These are phyloP conservation scores for Ceratocystiopsis brevicomis DNA, from an alignment of 2,329 filamentous ascomycete species.

Conservation along the genomic window DNA sequence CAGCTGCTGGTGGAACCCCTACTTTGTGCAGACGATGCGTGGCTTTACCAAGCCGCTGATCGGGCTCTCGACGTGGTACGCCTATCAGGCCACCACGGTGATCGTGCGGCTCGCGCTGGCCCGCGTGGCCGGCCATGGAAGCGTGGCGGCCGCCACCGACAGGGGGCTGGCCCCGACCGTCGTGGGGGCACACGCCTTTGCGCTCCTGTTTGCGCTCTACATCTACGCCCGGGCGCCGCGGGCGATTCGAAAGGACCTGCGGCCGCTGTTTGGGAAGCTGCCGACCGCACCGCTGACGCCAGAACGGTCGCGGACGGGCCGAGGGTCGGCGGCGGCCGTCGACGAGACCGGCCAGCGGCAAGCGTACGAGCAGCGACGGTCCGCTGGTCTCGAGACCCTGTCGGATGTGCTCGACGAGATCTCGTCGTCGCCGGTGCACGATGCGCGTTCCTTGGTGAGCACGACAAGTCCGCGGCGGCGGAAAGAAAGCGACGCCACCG, in stretches of 20 bases:
- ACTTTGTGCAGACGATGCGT: constrained; percentile 38
- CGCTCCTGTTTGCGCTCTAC: constrained; percentile 31
- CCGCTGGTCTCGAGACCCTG: constrained; percentile 17
- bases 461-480: neutral
- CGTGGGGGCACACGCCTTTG: constrained; percentile 34
- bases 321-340: too few species aligned
- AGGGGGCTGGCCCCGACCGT: constrained; percentile 22
- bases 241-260: constrained; percentile 36
- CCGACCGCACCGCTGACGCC: constrained; percentile 9
- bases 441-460: neutral
- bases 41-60: constrained; percentile 40
- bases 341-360: neutral
- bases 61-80: constrained; percentile 46
- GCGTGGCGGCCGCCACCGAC: constrained; percentile 25
- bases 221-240: constrained; percentile 27
- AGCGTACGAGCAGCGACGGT: constrained; percentile 3
- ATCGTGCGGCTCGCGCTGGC: constrained; percentile 33
- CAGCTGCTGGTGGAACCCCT: constrained; percentile 51
- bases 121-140: constrained; percentile 16
- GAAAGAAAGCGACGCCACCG: neutral
- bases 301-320: neutral
- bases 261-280: constrained; percentile 28
- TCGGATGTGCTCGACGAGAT: constrained; percentile 30
- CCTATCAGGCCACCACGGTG: constrained; percentile 41
- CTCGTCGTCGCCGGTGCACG: constrained; percentile 11